Evolutionary conservation across 2,329 filamentous ascomycete species (phyloP).

Genomic region (Phialemoniopsis sp.): DNA sequence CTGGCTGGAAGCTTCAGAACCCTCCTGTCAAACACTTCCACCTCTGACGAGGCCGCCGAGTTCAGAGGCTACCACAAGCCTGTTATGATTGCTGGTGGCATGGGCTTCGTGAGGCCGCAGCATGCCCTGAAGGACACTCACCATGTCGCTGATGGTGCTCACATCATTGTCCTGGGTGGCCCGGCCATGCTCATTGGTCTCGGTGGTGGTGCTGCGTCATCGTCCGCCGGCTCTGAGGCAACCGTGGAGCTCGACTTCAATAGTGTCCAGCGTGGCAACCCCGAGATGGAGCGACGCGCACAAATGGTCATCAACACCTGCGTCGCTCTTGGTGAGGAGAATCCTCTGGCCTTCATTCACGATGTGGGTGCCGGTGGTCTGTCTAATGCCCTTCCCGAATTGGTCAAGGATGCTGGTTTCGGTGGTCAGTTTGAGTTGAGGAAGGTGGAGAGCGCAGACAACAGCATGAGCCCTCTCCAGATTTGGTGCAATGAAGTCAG

Average conservation of each 20-base stretch:
- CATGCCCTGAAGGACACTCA: constrained; percentile 82
- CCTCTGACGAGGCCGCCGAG: constrained; percentile 43
- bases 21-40: constrained; percentile 64
- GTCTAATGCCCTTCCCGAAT: constrained; percentile 73
- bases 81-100: constrained; percentile 95
- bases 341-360: constrained; percentile 94
- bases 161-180: constrained; percentile 88
- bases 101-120: constrained; percentile 86
- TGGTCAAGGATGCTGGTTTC: constrained; percentile 87
- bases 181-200: constrained; percentile 97
- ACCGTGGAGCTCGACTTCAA: constrained; percentile 94
- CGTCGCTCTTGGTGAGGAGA: constrained; percentile 75
- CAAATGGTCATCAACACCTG: constrained; percentile 99
- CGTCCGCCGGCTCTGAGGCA: constrained; percentile 80
- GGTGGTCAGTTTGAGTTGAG: constrained; percentile 93
- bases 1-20: constrained; percentile 90
- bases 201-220: constrained; percentile 91
- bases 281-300: constrained; percentile 89
- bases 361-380: constrained; percentile 91
- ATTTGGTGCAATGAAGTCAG: constrained; percentile 86
- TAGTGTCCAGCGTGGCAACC: constrained; percentile 94
- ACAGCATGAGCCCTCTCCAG: constrained; percentile 89
- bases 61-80: constrained; percentile 95
- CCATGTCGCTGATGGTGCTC: constrained; percentile 80
- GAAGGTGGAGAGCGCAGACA: constrained; percentile 86